Base-by-base conservation (phyloP, 345 rosid genomes). In the Linum tenue region DNA sequence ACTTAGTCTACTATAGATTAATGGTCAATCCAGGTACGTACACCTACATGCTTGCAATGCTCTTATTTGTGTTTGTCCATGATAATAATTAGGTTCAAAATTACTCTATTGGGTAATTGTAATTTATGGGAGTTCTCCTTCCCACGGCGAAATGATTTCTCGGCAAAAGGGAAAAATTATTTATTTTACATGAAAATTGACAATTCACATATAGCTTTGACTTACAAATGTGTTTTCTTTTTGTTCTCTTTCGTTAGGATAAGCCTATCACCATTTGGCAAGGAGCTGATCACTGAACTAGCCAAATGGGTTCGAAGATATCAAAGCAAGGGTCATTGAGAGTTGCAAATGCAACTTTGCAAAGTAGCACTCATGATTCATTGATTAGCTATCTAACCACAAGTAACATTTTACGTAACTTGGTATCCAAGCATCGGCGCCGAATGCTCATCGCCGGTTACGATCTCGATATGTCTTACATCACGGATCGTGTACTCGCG, bases 391-490 rank as follows among this genome's bases (percentile, higher is more conserved):
- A 71, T 64, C 78, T 92, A 31, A 79, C 87, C 22, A 76, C 79
- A 69, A 87, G 73, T 76, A 81, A 68, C 63, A 86, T 75, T 39
- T 74, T 92, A 44, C 87, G 98, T 43, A 92, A 65, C 83, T 77
- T 86, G 84, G 98, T 92, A 10, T 92, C 97, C 36, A 86, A 80
- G 87, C 84, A 88, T 73, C 70, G 97, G 43, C 82, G 97, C 67
- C 82, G 97, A 39, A 75, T 90, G 80, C 81, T 81, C 36, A 85
- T 85, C 56, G 90, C 83, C 9, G 98, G 98, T 56, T 92, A 87
- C 69, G 97, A 90, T 74, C 94, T 92, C 12, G 98, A 92, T 74
- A 92, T 92, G 98, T 88, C 98, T 2, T 90, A 88, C 53, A 92
- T 90, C 61, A 81, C 96, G 0, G 90, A 84, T 58, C 80, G 71